phyloP scores from a whole-genome alignment of 2,329 filamentous ascomycete genomes.

The Pseudogymnoascus sp. region DNA sequence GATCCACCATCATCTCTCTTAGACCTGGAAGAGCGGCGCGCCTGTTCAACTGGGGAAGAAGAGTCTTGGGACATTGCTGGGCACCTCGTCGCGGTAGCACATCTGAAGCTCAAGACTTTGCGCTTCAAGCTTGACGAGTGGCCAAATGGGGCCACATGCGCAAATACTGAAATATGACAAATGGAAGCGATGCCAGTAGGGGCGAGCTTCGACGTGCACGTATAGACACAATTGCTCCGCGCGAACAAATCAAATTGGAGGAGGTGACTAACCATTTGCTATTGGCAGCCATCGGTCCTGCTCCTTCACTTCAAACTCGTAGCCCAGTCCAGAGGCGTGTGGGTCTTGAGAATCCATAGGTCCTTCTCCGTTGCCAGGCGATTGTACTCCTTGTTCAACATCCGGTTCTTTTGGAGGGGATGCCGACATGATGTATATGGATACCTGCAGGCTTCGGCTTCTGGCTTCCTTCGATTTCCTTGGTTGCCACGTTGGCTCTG shows the following conservation, averaged over 20 bases:
- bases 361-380: conserved; percentile 82
- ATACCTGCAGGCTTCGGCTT: conserved; percentile 36
- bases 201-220: conserved; percentile 23
- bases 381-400: conserved; percentile 87
- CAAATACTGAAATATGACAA: conserved; percentile 37
- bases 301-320: conserved; percentile 98
- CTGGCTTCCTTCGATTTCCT: conserved; percentile 23
- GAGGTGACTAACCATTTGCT: conserved; percentile 87
- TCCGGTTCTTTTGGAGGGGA: conserved; percentile 82
- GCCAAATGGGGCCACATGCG: conserved; percentile 25
- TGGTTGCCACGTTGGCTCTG: conserved; percentile 27
- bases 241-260: conserved; percentile 44
- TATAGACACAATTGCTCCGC: conserved; percentile 16
- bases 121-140: conserved; percentile 26
- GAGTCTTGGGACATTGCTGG: conserved; percentile 53
- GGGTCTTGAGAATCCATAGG: conserved; percentile 79
- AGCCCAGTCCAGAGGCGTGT: conserved; percentile 67
- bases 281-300: conserved; percentile 99
- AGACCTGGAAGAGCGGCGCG: conserved; percentile 38
- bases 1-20: conserved; percentile 30
- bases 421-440: conserved; percentile 91
- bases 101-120: conserved; percentile 23
- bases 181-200: conserved; percentile 44
- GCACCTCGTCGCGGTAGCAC: conserved; percentile 15
- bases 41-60: conserved; percentile 42